Conservation (phyloP, 345 rosid genomes). For the Ricinus communis region DNA sequence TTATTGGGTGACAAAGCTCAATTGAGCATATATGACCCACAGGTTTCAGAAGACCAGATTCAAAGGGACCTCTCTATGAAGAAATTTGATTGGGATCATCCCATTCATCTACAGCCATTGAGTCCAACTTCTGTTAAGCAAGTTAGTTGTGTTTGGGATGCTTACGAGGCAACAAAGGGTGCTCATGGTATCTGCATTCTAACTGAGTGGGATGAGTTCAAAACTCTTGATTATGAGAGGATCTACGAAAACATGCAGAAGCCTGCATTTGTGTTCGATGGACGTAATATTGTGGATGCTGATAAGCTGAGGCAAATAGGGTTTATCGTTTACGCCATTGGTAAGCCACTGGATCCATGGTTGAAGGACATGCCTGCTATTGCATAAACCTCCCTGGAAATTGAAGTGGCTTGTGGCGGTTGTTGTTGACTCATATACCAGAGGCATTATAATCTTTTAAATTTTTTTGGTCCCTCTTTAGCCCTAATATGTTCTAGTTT, state of each 20-base stretch:
- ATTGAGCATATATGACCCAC: conserved; percentile 28
- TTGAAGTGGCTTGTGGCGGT: neutral
- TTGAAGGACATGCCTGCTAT: conserved; percentile 33
- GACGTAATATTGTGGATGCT: conserved; percentile 23
- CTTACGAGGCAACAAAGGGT: conserved; percentile 26
- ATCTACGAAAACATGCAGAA: conserved; percentile 27
- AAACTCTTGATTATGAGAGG: conserved; percentile 29
- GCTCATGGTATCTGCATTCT: conserved; percentile 29
- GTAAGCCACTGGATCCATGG: conserved; percentile 33
- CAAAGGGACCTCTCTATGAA: conserved; percentile 29
- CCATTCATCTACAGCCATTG: conserved; percentile 23
- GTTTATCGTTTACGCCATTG: conserved; percentile 28
- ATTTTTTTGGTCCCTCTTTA: neutral
- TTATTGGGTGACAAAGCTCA: conserved; percentile 29
- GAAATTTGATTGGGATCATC: conserved; percentile 30
- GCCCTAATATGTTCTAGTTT: neutral
- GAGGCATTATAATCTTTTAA: conserved; percentile 2
- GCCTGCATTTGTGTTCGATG: conserved; percentile 29
- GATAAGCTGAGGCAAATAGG: conserved; percentile 31
- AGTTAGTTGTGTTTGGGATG: conserved; percentile 23
- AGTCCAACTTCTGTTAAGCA: conserved; percentile 21
- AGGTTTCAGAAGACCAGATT: conserved; percentile 27
- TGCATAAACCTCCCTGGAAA: conserved; percentile 9
- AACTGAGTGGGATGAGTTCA: conserved; percentile 35
- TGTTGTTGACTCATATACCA: conserved; percentile 19